Evolutionary conservation across 306 rosid species (phyloP).

Genomic region (Luffa aegyptiaca): DNA sequence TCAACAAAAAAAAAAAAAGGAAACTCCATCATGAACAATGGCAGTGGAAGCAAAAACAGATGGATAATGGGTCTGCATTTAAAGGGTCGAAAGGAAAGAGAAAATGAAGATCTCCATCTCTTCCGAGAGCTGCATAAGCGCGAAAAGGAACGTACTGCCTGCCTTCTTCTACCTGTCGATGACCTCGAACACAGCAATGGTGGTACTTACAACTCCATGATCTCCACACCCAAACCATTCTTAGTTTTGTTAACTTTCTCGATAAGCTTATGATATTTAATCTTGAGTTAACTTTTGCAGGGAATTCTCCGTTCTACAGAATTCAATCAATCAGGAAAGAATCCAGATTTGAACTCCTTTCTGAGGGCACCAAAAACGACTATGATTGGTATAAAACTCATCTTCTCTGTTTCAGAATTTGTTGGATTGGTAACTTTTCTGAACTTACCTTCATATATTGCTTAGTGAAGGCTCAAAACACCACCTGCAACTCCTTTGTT

Average conservation of each 20-base stretch:
- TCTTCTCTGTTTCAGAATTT: not conserved
- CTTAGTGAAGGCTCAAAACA: constrained; percentile 57
- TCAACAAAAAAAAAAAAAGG: not conserved
- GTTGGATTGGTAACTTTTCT: not conserved
- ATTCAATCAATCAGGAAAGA: constrained; percentile 55
- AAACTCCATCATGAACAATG: not conserved
- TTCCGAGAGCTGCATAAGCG: constrained; percentile 49
- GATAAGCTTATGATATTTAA: not conserved
- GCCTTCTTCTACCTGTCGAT: constrained; percentile 38
- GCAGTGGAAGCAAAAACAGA: not conserved
- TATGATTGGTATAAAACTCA: constrained; percentile 49
- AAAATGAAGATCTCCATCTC: constrained; percentile 45
- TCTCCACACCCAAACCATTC: not conserved
- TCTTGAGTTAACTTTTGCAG: constrained; percentile 17
- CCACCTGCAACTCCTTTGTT: constrained; percentile 92
- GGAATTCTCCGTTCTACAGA: constrained; percentile 37
- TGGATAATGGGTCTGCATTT: not conserved
- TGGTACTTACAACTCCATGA: not conserved
- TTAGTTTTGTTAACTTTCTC: not conserved
- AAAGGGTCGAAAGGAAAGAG: constrained; percentile 14
- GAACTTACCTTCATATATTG: not conserved
- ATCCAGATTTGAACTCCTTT: constrained; percentile 28
- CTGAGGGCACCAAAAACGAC: constrained; percentile 47
- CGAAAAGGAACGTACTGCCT: constrained; percentile 29
- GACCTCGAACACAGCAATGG: constrained; percentile 26